Conservation (phyloP, 192 early-diverging fungal genomes). For the Coemansia sp. region DNA sequence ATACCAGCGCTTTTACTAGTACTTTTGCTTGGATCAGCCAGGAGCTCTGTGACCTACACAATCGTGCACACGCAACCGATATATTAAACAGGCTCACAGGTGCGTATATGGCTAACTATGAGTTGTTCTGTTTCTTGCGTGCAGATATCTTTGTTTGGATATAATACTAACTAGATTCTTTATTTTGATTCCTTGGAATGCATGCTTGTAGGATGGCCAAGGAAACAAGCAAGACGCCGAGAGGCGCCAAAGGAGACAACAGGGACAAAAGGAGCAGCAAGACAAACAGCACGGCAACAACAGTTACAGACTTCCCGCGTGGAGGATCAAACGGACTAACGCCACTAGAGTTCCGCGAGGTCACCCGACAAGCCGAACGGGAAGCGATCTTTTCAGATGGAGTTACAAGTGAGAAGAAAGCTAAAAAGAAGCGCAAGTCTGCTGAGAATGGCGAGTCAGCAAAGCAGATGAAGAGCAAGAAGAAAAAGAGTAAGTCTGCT, state of each 20-base stretch:
- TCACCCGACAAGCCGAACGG: conserved; percentile 70
- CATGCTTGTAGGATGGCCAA: background rate
- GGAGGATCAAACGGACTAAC: conserved; percentile 80
- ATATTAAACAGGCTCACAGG: background rate
- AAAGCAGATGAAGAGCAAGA: conserved; percentile 54
- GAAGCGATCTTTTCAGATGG: conserved; percentile 63
- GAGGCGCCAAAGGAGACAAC: conserved; percentile 6
- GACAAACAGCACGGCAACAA: conserved; percentile 30
- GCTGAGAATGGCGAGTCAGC: conserved; percentile 27
- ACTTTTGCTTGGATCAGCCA: background rate
- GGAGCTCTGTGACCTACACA: background rate
- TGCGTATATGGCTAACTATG: background rate
- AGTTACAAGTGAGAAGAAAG: conserved; percentile 42
- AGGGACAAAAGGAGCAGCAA: conserved; percentile 20
- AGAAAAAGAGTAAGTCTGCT: conserved; percentile 51
- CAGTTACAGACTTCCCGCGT: conserved; percentile 72
- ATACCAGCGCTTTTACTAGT: too few species aligned
- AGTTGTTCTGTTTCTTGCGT: background rate
- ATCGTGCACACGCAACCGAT: background rate
- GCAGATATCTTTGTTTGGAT: background rate
- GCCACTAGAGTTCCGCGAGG: conserved; percentile 80
- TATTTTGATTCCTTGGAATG: background rate
- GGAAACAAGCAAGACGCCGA: conserved; percentile 2
- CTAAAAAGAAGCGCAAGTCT: conserved; percentile 61
- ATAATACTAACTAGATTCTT: background rate